Base-by-base conservation (phyloP, 129 eudicot genomes). In the Glebionis coronaria region DNA sequence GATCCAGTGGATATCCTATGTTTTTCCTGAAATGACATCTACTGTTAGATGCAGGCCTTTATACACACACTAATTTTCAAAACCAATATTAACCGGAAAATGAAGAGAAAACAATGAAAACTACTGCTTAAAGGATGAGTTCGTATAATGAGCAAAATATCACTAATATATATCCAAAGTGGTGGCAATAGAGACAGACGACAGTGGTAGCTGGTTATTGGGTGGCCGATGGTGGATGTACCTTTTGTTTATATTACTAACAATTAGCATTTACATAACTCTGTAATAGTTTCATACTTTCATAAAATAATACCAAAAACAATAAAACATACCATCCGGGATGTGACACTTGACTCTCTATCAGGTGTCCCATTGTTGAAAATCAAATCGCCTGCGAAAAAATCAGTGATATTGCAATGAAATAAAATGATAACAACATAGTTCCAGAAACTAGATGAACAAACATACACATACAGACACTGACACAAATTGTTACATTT, bases 1-100 rank as follows among this genome's bases (percentile, higher is more conserved):
- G 89, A 88, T 78, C 83, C 95, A 4, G 88, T 85, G n/a, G 96
- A 91, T 21, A 70, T 51, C 78, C 94, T 83, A 79, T 73, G 84
- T 69, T 73, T 85, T 14, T 90, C 97, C 96, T 87, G 82, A 80
- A 75, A 56, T 45, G 45, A 56, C 15, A 75, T 66, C 15, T 19
- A 3, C 6, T 47, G 4, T 47, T 51, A 40, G 12, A 29, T 16
- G 12, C 15, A 12, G 13, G 9, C 35, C 7, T 42, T 15, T 54
- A 19, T 61, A 20, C 13, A 61, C 31, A 44, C 49, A 35, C 9
- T 8, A 35, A 35, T 35, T 7, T 35, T 35, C 42, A 35, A 35
- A 35, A 35, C 9, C 42, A 35, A 35, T 35, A 35, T 35, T 8
- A 35, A 35, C 7, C 9, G 42, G 42, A 35, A 5, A 35, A 35